Evolutionary conservation across 257 asterid genomes (phyloP), one percentile per base, ranked within the genome.

Genomic region (Eucommia ulmoides): DNA sequence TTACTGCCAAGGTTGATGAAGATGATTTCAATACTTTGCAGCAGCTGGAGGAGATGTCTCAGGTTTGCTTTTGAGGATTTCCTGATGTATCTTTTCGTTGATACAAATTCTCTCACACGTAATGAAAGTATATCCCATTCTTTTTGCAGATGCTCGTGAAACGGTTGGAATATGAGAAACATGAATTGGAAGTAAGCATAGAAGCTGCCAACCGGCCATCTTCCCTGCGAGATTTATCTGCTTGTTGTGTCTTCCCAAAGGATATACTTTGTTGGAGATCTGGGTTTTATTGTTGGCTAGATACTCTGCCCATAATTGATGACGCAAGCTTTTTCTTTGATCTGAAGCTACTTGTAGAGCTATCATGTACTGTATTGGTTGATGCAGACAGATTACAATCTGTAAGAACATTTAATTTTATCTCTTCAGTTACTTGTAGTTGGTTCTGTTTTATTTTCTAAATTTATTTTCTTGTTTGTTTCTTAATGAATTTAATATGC

Each of bases 1-100:
- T 86, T 53, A 55, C 72, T 58, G 72, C 70, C 35, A 67, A 71
- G 62, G 63, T 69, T 45, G 73, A 60, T 41, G 74, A 57, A 26
- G 65, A 51, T 51, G 75, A 68, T 53, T 50, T 60, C 51, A 64
- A 74, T 17, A 56, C 60, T 64, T 60, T 70, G 25, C 78, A 57
- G 68, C 75, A 74, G 70, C 60, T 91, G 79, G 89, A 86, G 59
- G 96, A 78, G 51, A 83, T 86, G 79, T 70, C 77, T 66, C 84
- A 70, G 93, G 93, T 76, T 58, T 55, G 50, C 49, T 38, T 58
- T 51, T 49, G 21, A 56, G 49, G 45, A 22, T n/a, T n/a, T n/a
- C n/a, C n/a, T n/a, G n/a, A n/a, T n/a, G n/a, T n/a, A n/a, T n/a
- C n/a, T n/a, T n/a, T n/a, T n/a, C n/a, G n/a, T n/a, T n/a, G n/a